Evolutionary conservation across 2,329 filamentous ascomycete genomes (phyloP), one percentile per base, ranked within the genome.

Genomic region (Aspergillus quadricinctus): DNA sequence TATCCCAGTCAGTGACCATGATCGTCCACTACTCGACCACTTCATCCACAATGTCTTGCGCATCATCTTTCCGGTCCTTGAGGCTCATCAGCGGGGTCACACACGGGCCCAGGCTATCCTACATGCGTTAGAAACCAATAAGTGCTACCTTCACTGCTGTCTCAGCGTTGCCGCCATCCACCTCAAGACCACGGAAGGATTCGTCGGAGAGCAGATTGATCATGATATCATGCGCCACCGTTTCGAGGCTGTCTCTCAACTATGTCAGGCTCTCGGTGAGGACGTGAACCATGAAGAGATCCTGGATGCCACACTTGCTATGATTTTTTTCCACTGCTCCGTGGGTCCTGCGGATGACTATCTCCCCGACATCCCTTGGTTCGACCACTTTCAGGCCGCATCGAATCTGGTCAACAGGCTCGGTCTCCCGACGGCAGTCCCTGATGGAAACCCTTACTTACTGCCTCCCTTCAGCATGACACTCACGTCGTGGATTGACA

Each of bases 301-400:
- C 65, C 85, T 97, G 11, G 93, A 97, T 75, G 92, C 93, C 1
- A 92, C 92, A 0, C 82, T 97, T 4, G 92, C 90, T 52, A 92
- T 97, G 84, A 96, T 97, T 72, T 94, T 96, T 78, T 95, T 97
- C 80, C 92, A 96, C 71, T 94, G 89, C 77, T 88, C 90, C 27
- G 93, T 97, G 61, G 93, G 93, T 53, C 85, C 90, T 66, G 86
- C 88, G 37, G 88, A 94, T 66, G 91, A 97, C 70, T 83, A 83
- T 49, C 84, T 97, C 25, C 88, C 90, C 17, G 92, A 97, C 71
- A 96, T 97, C 65, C 87, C 92, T 23, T 99, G 94, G 94, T 90
- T 93, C 77, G 90, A 96, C 72, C 94, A 99, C 78, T 97, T 97
- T 78, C 89, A 95, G 72, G 92, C 92, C 3, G 93, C 88, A 21